A percentile compares a stretch with the other conserved stretches of the same genome.
phyloP scores from a whole-genome alignment of 2,329 filamentous ascomycete species.

The Diaporthe vaccinii region DNA sequence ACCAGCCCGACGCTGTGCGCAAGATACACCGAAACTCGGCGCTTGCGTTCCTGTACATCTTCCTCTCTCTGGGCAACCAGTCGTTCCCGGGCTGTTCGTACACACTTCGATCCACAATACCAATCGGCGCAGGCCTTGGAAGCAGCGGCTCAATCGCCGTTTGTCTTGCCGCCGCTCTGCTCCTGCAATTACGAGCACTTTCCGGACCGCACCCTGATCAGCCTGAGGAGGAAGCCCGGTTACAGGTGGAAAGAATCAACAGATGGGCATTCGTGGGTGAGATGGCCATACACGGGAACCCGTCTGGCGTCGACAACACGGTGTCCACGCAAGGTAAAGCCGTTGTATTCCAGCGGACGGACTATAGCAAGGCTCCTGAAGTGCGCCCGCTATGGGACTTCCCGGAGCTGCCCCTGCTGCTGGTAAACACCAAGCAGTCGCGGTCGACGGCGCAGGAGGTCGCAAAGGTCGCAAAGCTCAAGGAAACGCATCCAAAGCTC shows the following conservation, averaged over 20 bases:
- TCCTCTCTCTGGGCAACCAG: constrained; percentile 85
- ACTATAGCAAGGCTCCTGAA: constrained; percentile 81
- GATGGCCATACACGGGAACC: constrained; percentile 97
- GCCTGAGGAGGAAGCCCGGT: constrained; percentile 84
- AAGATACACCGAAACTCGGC: constrained; percentile 89
- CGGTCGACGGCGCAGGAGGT: constrained; percentile 91
- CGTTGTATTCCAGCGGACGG: constrained; percentile 86
- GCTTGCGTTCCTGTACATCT: constrained; percentile 90
- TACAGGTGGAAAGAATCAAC: constrained; percentile 96
- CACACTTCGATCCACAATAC: constrained; percentile 92
- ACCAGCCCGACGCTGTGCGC: constrained; percentile 76
- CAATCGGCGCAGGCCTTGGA: constrained; percentile 90
- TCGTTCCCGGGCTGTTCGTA: constrained; percentile 87
- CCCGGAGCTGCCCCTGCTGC: constrained; percentile 88
- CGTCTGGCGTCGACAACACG: constrained; percentile 97
- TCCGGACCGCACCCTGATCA: constrained; percentile 94
- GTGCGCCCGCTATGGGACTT: constrained; percentile 88
- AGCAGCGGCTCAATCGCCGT: constrained; percentile 96
- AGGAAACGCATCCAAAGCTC: constrained; percentile 79
- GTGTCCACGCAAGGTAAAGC: constrained; percentile 94
- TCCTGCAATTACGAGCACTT: constrained; percentile 89
- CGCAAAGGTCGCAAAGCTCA: constrained; percentile 83
- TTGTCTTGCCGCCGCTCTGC: constrained; percentile 85
- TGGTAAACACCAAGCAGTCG: constrained; percentile 89
- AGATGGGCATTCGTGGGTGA: constrained; percentile 97